Base-by-base conservation (phyloP, 805 yeast species). In the Schizosaccharomyces osmophilus region DNA sequence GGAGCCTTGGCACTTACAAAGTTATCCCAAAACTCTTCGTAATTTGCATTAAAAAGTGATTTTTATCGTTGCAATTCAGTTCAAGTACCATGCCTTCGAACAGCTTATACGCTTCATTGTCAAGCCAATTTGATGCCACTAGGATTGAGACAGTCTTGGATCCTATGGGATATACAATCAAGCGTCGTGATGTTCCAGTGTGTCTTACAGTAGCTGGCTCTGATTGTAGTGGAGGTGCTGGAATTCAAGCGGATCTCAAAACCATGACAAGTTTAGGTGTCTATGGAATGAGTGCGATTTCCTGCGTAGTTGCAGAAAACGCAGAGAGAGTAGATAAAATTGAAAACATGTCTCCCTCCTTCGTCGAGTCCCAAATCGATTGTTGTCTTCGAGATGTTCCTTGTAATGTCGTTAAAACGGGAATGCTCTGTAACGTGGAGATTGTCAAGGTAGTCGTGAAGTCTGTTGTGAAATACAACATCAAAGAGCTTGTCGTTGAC, bases 291-390 rank as follows among this genome's bases (percentile, higher is more conserved):
- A 84, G 89, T 0, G 83, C 88, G 66, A 81, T 85, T 57, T 79
- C 88, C 8, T 89, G 88, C 2, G 71, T 87, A 63, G 87, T 95
- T 0, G 84, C 88, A 5, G 95, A 87, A 67, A 85, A 87, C 67
- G 83, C 79, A 0, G 68, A 64, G 0, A 72, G 78, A 32, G 78
- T 79, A 61, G 59, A 69, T 17, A 71, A 65, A 26, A 70, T 61
- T 63, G 69, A 71, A 22, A 70, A 73, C 8, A 77, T 81, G 0
- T 73, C 79, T 1, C 72, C 71, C 48, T 69, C 68, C 0, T 75
- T 79, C 24, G 67, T 87, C 22, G 65, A 67, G n/a, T 68, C 71
- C 9, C 78, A 82, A 15, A 70, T 87, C 64, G 73, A 76, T 4
- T 74, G 79, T 32, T 78, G 80, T 64, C 75, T 83, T 60, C 74